A percentile compares a stretch with the other conserved stretches of the same genome.
Evolutionary conservation across 176 grass and related monocot species (phyloP).

Genomic region (Oryza glaberrima): DNA sequence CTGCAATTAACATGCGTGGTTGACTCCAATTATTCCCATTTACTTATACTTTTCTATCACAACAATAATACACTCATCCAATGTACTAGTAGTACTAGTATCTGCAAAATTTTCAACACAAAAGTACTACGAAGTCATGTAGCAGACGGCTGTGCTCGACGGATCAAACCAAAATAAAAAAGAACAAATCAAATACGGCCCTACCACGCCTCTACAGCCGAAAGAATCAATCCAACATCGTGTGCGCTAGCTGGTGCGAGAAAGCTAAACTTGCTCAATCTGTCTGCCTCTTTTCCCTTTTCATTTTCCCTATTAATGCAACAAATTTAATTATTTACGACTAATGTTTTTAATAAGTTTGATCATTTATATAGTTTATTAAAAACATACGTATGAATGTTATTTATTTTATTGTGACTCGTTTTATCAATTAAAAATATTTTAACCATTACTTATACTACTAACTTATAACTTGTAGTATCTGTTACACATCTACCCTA

Average conservation of each 20-base stretch:
- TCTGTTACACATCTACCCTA: no score
- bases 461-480: no score
- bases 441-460: no score
- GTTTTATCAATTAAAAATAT: no score
- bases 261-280: not conserved
- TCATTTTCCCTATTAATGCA: no score
- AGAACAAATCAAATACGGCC: not conserved
- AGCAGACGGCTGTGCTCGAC: not conserved
- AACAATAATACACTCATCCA: not conserved
- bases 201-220: not conserved
- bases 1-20: not conserved
- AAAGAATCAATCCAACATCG: not conserved
- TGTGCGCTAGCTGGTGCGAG: not conserved
- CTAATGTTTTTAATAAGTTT: no score
- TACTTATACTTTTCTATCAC: not conserved
- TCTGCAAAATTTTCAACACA: slow-evolving; percentile 9
- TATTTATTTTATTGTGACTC: no score
- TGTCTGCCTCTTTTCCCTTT: not conserved
- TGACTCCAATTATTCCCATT: not conserved
- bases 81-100: not conserved
- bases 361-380: no score
- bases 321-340: not conserved
- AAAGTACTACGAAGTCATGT: not conserved
- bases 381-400: no score
- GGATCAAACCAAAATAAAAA: not conserved